Base-by-base conservation (phyloP, 345 rosid species). In the Salix suchowensis region DNA sequence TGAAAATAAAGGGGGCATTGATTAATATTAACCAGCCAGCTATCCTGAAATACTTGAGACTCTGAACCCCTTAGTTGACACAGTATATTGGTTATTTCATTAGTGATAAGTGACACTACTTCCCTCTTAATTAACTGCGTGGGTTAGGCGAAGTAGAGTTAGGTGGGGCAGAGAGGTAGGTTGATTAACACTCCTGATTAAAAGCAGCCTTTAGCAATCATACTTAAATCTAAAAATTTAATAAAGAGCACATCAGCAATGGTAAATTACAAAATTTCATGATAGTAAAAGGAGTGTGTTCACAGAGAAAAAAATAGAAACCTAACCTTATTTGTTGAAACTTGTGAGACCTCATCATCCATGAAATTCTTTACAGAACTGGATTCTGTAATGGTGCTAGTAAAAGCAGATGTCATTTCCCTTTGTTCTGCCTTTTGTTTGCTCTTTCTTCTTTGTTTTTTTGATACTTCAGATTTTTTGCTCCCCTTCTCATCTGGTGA, bases 401-500 rank as follows among this genome's bases (percentile, higher is more conserved):
- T 68, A 68, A 80, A 76, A 74, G 82, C 90, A 77, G 93, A 36
- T 26, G 67, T 74, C 12, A 78, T 60, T 81, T 91, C 93, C 52
- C 65, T 82, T 73, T 85, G 91, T 65, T 70, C 68, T 30, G 34
- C 82, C 80, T 84, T 88, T 70, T 83, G 89, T 80, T 90, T 91
- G 78, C 77, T 90, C 85, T 89, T 91, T 77, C 76, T 93, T 82
- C 80, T 89, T 76, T 92, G 94, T 67, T 94, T 96, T 58, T 78
- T 88, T 14, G 86, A 83, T 28, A 76, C 77, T 37, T 85, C 89
- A 26, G 78, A 78, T 84, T 83, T 93, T 84, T 80, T 91, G 76
- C 77, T 89, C 50, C 82, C 88, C 70, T 87, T 91, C 58, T 82
- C 89, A 77, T 89, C 97, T 10, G 81, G 60, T 32, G 81, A 79